A percentile compares a stretch with the other conserved stretches of the same genome.
phyloP scores from a whole-genome alignment of 192 early-diverging fungal genomes.

The Coemansia sp. region DNA sequence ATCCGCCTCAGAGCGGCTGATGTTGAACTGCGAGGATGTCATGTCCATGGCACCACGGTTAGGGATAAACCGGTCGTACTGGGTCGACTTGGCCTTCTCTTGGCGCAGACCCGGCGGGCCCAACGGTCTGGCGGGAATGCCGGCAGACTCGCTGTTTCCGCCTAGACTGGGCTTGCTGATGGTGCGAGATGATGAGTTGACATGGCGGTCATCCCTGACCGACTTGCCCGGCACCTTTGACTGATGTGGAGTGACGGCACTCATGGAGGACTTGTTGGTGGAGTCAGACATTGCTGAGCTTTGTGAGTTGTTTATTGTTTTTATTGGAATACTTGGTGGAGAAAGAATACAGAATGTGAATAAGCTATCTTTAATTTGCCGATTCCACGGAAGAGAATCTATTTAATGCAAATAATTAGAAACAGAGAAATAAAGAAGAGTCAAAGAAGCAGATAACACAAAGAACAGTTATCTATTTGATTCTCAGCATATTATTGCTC shows the following conservation, averaged over 20 bases:
- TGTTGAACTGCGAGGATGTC: constrained; percentile 68
- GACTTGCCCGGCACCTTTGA: constrained; percentile 2
- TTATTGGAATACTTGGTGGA: too few relatives aligned
- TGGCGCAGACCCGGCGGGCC: constrained; percentile 28
- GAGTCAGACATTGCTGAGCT: constrained; percentile 10
- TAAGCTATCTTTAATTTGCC: too few relatives aligned
- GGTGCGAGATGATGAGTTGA: constrained; percentile 24
- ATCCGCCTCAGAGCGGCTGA: constrained; percentile 43
- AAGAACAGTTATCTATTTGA: too few relatives aligned
- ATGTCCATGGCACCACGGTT: constrained; percentile 67
- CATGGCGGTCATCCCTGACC: constrained; percentile 26
- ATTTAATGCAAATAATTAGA: constrained; percentile 6
- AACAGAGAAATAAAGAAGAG: neutral
- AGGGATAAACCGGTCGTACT: constrained; percentile 89
- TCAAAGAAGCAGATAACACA: neutral
- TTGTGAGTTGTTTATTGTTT: neutral
- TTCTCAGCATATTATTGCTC: too few relatives aligned
- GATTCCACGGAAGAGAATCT: too few relatives aligned
- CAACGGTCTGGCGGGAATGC: neutral
- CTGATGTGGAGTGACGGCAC: constrained; percentile 7
- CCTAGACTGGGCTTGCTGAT: constrained; percentile 9
- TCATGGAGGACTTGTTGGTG: constrained; percentile 15
- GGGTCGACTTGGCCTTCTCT: constrained; percentile 31
- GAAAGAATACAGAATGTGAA: too few relatives aligned
- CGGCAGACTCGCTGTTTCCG: neutral